A percentile compares a stretch with the other conserved stretches of the same genome.
phyloP scores from a whole-genome alignment of 139 green algal genomes.

The Penium margaritaceum region DNA sequence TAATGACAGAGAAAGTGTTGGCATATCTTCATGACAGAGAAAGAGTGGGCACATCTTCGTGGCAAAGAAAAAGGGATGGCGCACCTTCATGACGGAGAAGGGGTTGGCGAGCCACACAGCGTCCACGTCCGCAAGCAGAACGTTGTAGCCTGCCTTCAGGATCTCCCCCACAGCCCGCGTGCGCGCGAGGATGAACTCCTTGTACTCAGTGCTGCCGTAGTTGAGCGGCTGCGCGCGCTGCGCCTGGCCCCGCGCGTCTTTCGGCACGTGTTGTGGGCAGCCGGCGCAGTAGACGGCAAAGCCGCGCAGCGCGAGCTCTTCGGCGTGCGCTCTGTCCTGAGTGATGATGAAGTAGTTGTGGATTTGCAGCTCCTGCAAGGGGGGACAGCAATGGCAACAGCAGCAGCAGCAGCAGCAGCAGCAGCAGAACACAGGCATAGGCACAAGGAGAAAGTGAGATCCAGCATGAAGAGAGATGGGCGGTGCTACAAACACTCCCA shows the following conservation, averaged over 20 bases:
- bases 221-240: neutral
- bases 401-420: too few species aligned
- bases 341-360: conserved; percentile 30
- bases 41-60: conserved; percentile 11
- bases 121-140: conserved; percentile 26
- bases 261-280: neutral
- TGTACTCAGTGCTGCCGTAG: conserved; percentile 23
- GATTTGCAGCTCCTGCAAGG: conserved; percentile 11
- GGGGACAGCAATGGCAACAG: too few species aligned
- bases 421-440: too few species aligned
- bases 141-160: conserved; percentile 24
- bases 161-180: conserved; percentile 22
- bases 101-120: conserved; percentile 19
- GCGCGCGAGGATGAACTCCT: conserved; percentile 30
- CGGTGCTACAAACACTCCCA: too few species aligned
- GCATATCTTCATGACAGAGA: too few species aligned
- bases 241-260: neutral
- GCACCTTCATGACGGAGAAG: neutral
- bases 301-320: neutral
- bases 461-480: too few species aligned
- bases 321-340: neutral
- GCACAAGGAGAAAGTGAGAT: too few species aligned
- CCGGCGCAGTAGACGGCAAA: conserved; percentile 14
- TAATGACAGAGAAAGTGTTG: neutral
- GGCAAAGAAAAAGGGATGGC: conserved; percentile 19